phyloP scores from a whole-genome alignment of 148 eudicot species.

The Cornus kousa region DNA sequence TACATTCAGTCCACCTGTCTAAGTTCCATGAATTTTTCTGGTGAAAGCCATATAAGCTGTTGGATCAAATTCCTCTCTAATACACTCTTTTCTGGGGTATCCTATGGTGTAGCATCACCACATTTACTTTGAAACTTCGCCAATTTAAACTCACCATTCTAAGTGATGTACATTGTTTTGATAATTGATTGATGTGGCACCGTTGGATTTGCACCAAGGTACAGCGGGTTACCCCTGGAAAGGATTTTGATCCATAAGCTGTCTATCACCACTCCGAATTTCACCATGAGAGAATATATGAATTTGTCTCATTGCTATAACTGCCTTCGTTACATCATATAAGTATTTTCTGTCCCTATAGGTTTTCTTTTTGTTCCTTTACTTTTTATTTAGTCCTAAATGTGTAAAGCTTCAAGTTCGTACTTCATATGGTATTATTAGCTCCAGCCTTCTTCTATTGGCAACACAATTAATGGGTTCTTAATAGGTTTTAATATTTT shows the following conservation, averaged over 20 bases:
- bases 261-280: constrained; percentile 1
- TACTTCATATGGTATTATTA: no score
- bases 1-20: constrained; percentile 1
- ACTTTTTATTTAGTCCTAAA: neutral
- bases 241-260: neutral
- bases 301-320: neutral
- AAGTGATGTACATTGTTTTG: no score
- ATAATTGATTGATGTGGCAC: no score
- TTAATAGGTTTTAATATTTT: no score
- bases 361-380: neutral
- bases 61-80: no score
- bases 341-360: neutral
- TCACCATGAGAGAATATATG: neutral
- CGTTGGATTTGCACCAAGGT: no score
- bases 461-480: no score
- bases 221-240: no score
- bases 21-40: neutral
- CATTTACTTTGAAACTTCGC: no score
- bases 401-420: neutral
- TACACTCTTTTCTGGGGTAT: no score
- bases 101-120: no score
- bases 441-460: neutral
- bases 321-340: neutral
- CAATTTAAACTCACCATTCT: no score
- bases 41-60: neutral